A percentile compares a stretch with the other conserved stretches of the same genome.
phyloP scores from a whole-genome alignment of 2,329 filamentous ascomycete genomes.

The Bipolaris victoriae region DNA sequence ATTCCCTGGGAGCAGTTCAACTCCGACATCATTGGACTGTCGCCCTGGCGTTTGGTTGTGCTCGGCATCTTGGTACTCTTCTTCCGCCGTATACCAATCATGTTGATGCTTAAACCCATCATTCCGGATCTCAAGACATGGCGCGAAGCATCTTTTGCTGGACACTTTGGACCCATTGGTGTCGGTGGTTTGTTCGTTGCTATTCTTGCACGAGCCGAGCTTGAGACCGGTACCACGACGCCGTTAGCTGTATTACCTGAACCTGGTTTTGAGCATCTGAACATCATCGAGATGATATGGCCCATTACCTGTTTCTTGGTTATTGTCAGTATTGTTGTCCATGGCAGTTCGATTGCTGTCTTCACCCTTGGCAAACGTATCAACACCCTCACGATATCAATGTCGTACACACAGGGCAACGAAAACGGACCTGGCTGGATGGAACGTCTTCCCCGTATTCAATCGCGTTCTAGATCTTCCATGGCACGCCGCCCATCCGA shows the following conservation, averaged over 20 bases:
- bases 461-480: conserved; percentile 80
- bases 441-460: conserved; percentile 82
- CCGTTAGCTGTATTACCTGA: conserved; percentile 70
- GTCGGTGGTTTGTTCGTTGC: conserved; percentile 96
- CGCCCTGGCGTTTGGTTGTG: conserved; percentile 89
- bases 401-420: conserved; percentile 91
- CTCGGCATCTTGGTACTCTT: conserved; percentile 93
- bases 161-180: conserved; percentile 96
- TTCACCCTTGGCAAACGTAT: conserved; percentile 98
- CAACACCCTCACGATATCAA: conserved; percentile 91
- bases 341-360: conserved; percentile 97
- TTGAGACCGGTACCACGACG: conserved; percentile 77
- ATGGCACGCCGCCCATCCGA: conserved; percentile 69
- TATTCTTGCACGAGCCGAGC: conserved; percentile 88
- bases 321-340: conserved; percentile 90
- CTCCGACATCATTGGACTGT: conserved; percentile 69
- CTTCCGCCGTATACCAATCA: conserved; percentile 94
- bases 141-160: conserved; percentile 95
- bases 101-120: conserved; percentile 86
- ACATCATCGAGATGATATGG: conserved; percentile 87
- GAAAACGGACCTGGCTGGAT: conserved; percentile 94
- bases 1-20: conserved; percentile 97
- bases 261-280: conserved; percentile 64
- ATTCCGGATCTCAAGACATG: conserved; percentile 98
- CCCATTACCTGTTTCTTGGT: conserved; percentile 94